Base-by-base conservation (phyloP, 257 asterid genomes). In the Schizonepeta tenuifolia region DNA sequence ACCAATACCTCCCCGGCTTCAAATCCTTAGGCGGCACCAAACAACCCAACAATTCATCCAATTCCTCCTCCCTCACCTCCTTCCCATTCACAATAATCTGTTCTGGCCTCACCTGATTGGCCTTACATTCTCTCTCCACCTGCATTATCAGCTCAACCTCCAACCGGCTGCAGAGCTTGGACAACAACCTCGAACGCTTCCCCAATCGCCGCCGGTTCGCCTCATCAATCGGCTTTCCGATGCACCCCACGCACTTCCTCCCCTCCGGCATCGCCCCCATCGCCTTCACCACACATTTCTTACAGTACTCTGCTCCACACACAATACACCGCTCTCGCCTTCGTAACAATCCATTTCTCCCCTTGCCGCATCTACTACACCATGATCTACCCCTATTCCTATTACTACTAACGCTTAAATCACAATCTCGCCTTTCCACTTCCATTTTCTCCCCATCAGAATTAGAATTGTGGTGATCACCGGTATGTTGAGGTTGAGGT, bases 241-340 rank as follows among this genome's bases (percentile, higher is more conserved):
- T 88, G 80, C 96, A 90, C 1, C 85, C 86, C 21, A 88, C 77
- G 18, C 96, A 90, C 80, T 90, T 90, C 76, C 96, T 76, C 49
- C 96, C 96, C 84, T 90, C 96, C 4, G 96, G 93, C 96, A 90
- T 90, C 26, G 90, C 77, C 60, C 95, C 96, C 96, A 90, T 90
- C 36, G 86, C 88, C 78, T 83, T 86, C 59, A 90, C 46, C 75
- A 90, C 71, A 62, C 96, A 90, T 20, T 77, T 80, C 50, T 65
- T 81, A 64, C 96, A 90, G 82, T 90, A 90, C 82, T 79, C 84
- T 12, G 86, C 88, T 58, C 85, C 86, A 73, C 96, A 90, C 15
- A 85, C 96, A 14, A 88, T 60, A 64, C 96, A 90, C 43, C 28
- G 40, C 73, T 76, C 88, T 62, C 79, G 28, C 72, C 67, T 76